Conservation (phyloP, 1,284 basidiomycete species). For the Paramarasmius palmivorus region DNA sequence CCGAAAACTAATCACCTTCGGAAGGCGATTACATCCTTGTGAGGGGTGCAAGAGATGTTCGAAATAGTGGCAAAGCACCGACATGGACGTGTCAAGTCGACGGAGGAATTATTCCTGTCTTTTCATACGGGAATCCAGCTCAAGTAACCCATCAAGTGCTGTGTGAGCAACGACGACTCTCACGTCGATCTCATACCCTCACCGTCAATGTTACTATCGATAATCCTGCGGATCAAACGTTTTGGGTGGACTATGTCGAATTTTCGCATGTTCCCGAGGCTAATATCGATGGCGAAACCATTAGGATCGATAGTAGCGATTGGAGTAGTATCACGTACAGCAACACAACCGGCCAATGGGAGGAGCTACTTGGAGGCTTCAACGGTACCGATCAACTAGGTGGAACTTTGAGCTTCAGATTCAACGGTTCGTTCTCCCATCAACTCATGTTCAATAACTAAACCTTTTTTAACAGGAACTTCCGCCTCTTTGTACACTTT, state of each 20-base stretch:
- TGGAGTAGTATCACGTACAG: slow-evolving; percentile 17
- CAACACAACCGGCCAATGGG: neutral
- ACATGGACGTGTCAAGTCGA: slow-evolving; percentile 30
- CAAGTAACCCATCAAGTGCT: slow-evolving; percentile 17
- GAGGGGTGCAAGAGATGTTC: neutral
- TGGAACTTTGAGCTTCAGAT: slow-evolving; percentile 17
- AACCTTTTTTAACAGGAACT: slow-evolving; percentile 18
- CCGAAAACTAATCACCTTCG: too few relatives aligned
- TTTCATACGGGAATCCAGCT: slow-evolving; percentile 27
- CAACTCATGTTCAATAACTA: neutral
- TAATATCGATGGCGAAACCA: slow-evolving; percentile 16
- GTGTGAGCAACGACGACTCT: slow-evolving; percentile 20
- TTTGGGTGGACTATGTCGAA: slow-evolving; percentile 30
- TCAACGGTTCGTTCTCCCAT: slow-evolving; percentile 24
- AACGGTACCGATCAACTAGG: neutral
- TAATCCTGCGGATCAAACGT: slow-evolving; percentile 18
- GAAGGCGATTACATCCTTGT: neutral
- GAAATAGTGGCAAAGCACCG: slow-evolving; percentile 11
- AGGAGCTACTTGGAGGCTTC: neutral
- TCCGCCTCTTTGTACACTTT: slow-evolving; percentile 15
- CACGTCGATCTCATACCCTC: slow-evolving; percentile 23
- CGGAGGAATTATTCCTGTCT: slow-evolving; percentile 20
- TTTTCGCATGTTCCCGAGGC: slow-evolving; percentile 24
- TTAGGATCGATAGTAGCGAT: slow-evolving; percentile 20
- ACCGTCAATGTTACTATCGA: slow-evolving; percentile 24